phyloP scores from a whole-genome alignment of 257 asterid species.

The Henckelia pumila region DNA sequence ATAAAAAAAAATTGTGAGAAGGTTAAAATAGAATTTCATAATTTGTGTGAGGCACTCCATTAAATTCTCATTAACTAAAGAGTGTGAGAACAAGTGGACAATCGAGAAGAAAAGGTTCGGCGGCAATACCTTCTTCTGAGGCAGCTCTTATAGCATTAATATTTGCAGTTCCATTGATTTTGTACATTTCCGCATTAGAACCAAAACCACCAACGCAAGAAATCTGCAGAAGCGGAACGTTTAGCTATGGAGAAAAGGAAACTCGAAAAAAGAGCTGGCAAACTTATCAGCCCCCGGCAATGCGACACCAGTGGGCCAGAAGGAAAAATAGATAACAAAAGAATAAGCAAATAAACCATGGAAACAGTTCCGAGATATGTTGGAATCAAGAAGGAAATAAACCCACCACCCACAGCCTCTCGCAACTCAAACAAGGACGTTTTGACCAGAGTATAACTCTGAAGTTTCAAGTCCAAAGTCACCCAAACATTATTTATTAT shows the following conservation, averaged over 20 bases:
- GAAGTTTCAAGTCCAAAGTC: background rate
- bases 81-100: background rate
- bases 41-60: background rate
- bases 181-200: constrained; percentile 87
- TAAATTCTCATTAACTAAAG: background rate
- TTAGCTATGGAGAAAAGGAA: constrained; percentile 12
- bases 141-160: constrained; percentile 97
- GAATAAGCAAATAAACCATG: background rate
- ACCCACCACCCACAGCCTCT: constrained; percentile 36
- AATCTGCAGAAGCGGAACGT: constrained; percentile 49
- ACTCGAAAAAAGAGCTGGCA: background rate
- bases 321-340: background rate
- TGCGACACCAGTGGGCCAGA: background rate
- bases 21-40: background rate
- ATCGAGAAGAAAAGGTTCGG: constrained; percentile 4
- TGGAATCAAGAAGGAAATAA: background rate
- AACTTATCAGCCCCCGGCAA: background rate
- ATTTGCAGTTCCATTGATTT: constrained; percentile 93
- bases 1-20: background rate
- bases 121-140: constrained; percentile 72
- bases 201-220: constrained; percentile 99
- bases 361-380: background rate
- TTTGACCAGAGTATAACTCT: constrained; percentile 70
- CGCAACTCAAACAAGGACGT: constrained; percentile 35
- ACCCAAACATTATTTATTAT: background rate